Conservation (phyloP, 352 stramenopile genomes). For the Pythium plurisporium region DNA sequence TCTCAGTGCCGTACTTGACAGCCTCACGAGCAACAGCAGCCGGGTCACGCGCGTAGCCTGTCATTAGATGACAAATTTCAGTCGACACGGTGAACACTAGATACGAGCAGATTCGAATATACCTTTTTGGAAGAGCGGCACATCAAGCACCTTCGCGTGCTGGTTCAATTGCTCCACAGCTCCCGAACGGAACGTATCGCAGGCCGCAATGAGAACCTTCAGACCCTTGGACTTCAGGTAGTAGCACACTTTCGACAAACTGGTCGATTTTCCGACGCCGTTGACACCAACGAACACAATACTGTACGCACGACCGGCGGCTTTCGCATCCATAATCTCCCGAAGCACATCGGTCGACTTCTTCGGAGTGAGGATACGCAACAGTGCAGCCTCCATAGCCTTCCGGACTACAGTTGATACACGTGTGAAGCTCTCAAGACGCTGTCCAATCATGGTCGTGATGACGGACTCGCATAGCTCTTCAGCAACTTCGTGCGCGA, state of each 20-base stretch:
- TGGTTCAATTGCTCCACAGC: conserved; percentile 98
- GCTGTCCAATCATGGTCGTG: conserved; percentile 92
- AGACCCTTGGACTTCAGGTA: conserved; percentile 98
- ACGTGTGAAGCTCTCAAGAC: conserved; percentile 92
- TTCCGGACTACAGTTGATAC: conserved; percentile 92
- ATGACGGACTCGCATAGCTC: conserved; percentile 95
- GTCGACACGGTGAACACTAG: neutral
- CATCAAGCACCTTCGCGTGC: conserved; percentile 94
- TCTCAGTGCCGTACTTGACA: conserved; percentile 92
- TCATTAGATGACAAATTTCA: neutral
- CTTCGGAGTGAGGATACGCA: conserved; percentile 94
- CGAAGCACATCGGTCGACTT: conserved; percentile 95
- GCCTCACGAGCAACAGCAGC: conserved; percentile 93
- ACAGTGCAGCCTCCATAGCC: conserved; percentile 92
- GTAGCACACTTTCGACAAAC: conserved; percentile 98
- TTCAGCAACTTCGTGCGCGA: conserved; percentile 93
- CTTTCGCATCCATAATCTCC: conserved; percentile 89
- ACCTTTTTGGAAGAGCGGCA: conserved; percentile 94
- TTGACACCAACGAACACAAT: conserved; percentile 99
- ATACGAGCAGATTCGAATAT: neutral
- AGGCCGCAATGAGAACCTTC: conserved; percentile 95
- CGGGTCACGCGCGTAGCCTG: conserved; percentile 97
- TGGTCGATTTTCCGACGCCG: conserved; percentile 98
- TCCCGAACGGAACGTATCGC: conserved; percentile 98
- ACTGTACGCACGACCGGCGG: conserved; percentile 90